Base-by-base conservation (phyloP, 768 basidiomycete species). In the Mycena venus region DNA sequence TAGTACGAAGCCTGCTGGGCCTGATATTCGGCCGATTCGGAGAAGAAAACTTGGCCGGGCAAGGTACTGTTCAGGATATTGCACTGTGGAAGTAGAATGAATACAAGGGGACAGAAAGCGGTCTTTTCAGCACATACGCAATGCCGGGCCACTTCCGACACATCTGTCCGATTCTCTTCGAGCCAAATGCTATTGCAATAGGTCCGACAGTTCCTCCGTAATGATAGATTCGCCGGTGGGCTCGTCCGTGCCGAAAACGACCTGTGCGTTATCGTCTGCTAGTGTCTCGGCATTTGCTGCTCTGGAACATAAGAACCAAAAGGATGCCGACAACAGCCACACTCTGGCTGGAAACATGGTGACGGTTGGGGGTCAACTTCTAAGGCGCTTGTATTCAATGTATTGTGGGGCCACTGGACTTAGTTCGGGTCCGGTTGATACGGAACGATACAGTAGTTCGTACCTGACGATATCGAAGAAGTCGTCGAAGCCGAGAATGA, bases 1-100 rank as follows among this genome's bases (percentile, higher is more conserved):
- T 77, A 77, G 51, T 68, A 75, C 17, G 58, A 60, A 44, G 71
- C 55, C 44, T 77, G 76, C 47, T 75, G 76, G 2, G 51, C 63
- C 31, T 68, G 53, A 27, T 75, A 77, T 51, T 70, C 74, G 4
- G 49, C 21, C 29, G 68, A 62, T 12, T 61, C 69, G 4, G 74
- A 65, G 53, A 75, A 71, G 65, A 71, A 68, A 27, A 77, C 76
- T 12, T 71, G 51, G 12, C 60, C 64, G 38, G 74, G 74, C 6
- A 74, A 47, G 4, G 68, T 64, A 14, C 42, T 49, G 56, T 56
- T 49, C 25, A 72, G 62, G 21, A 72, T 38, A 40, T 47, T 34
- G 63, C 70, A 72, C 70, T 72, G 15, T 12, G 14, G 38, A 9
- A n/a, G 17, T 36, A 7, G 25, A n/a, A 47, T 17, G 64, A 19